Base-by-base conservation (phyloP, 139 green algal species). In the Tetradesmus lagerheimii region DNA sequence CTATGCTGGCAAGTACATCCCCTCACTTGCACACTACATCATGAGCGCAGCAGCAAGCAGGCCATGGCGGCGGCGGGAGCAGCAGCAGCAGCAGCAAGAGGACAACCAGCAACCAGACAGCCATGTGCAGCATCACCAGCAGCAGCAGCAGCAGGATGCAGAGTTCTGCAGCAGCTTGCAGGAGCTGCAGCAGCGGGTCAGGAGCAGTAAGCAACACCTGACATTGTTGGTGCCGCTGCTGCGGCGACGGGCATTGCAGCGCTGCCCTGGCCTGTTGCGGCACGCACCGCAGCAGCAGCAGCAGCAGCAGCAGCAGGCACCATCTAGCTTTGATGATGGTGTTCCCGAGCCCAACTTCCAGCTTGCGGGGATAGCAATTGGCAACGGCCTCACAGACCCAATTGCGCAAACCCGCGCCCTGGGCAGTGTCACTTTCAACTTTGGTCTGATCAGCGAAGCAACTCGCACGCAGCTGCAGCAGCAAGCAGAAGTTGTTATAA, bases 21-120 rank as follows among this genome's bases (percentile, higher is more conserved):
- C 94, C 2, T 92, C 86, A 75, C 91, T 95, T n/a, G 89, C 94
- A 2, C 94, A 96, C 82, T 96, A 95, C 89, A 93, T 96, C 20
- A 88, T 97, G 29, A 89, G 96, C 37, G 84, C 87, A 31, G 37
- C 39, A 29, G 57, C 80, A 18, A 9, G 43, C 67, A 23, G 67
- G 37, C 41, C 8, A 45, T 23, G 16, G 20, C 43, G 16, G 23
- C 37, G 29, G 37, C 38, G 12, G 31, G 37, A 64, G 64, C 37
- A 67, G 41, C 35, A 89, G 57, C 25, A 15, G 43, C n/a, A 93
- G 45, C 53, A 86, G 76, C 39, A 50, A 71, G 3, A n/a, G n/a
- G n/a, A n/a, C n/a, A n/a, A n/a, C n/a, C n/a, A n/a, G 0, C 37
- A 78, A 41, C 38, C 29, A 47, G 20, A 0, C 38, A 71, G 39